A percentile compares a stretch with the other conserved stretches of the same genome.
These are phyloP conservation scores for Leccinum imitatum DNA, from an alignment of 768 basidiomycete species.

Conservation along the genomic window DNA sequence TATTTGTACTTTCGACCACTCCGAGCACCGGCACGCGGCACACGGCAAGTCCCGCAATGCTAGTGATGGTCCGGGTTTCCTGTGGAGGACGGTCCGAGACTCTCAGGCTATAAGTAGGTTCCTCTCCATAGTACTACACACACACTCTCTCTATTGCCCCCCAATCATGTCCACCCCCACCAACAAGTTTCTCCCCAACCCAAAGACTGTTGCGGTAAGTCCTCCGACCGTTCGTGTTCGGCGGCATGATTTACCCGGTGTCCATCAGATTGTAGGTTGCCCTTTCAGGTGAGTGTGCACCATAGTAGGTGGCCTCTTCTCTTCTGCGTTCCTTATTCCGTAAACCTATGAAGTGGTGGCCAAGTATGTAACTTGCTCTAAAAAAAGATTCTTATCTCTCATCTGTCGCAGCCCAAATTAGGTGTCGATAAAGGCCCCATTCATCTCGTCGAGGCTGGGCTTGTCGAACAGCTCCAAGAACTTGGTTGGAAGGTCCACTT, in stretches of 20 bases:
- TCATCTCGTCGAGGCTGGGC: constrained; percentile 83
- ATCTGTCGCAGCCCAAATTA: constrained; percentile 53
- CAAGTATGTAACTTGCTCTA: constrained; percentile 25
- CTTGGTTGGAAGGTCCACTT: constrained; percentile 91
- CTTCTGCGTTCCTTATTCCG: constrained; percentile 8
- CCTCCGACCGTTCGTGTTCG: not conserved
- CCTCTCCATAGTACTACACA: not conserved
- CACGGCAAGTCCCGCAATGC: constrained; percentile 12
- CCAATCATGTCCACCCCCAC: constrained; percentile 22
- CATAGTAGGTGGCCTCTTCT: not conserved
- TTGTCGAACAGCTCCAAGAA: constrained; percentile 68
- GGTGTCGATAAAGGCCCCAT: constrained; percentile 91
- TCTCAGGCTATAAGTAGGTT: constrained; percentile 3
- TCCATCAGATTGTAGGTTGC: constrained; percentile 80
- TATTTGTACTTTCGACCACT: not conserved
- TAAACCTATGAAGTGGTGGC: constrained; percentile 27
- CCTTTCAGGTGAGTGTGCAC: constrained; percentile 80
- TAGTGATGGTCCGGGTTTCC: not conserved
- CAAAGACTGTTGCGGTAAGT: constrained; percentile 80
- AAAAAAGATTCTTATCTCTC: constrained; percentile 12
- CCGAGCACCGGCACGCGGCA: not conserved
- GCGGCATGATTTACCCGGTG: constrained; percentile 10
- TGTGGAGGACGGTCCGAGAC: not conserved
- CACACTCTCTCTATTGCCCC: not conserved
- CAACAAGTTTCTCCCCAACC: constrained; percentile 43